These are phyloP conservation scores for Sisymbrium irio DNA, from an alignment of 345 rosid species.

Conservation along the genomic window DNA sequence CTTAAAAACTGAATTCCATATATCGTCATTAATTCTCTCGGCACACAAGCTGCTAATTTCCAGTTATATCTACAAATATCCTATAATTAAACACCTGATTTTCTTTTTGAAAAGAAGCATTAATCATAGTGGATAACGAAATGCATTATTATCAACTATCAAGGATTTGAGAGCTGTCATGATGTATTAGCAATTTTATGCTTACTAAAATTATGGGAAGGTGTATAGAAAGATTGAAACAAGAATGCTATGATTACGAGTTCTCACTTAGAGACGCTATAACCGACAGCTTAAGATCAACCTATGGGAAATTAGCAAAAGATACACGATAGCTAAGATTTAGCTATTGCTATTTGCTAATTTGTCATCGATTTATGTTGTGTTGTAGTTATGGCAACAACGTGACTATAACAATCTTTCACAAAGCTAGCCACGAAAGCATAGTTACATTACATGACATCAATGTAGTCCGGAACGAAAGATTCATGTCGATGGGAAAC, in stretches of 20 bases:
- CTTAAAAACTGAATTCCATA: not conserved
- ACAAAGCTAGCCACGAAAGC: not conserved
- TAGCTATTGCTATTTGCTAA: not conserved
- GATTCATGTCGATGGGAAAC: no score
- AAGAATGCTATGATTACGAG: not conserved
- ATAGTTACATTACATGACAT: not conserved
- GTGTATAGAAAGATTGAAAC: no score
- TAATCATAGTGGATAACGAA: no score
- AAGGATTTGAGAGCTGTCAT: no score
- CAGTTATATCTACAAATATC: not conserved
- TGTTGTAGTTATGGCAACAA: not conserved
- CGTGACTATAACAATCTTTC: not conserved
- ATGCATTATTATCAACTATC: no score
- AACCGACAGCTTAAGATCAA: not conserved
- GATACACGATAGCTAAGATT: not conserved
- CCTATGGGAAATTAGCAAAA: not conserved
- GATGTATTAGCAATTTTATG: no score
- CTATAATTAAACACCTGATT: no score
- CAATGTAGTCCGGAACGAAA: not conserved
- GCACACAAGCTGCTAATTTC: not conserved
- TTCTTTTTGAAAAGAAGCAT: no score
- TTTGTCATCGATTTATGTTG: not conserved
- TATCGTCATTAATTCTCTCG: conserved; percentile 3
- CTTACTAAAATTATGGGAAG: no score
- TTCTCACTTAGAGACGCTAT: not conserved